Evolutionary conservation across 176 grass and related monocot species (phyloP).

Genomic region (Otatea glauca): DNA sequence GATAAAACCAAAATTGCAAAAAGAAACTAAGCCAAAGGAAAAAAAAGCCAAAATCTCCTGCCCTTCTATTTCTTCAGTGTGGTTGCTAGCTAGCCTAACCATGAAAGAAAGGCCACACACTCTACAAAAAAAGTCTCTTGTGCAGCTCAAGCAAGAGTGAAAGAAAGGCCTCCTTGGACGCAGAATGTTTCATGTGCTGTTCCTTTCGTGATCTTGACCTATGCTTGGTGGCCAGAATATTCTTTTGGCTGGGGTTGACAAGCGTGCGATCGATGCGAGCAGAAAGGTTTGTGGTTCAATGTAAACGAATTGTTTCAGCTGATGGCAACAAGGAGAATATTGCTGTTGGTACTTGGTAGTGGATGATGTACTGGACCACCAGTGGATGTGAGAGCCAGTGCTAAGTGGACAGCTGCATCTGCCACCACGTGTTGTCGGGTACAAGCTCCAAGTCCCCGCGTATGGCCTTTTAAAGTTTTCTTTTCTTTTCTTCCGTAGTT

Average conservation of each 20-base stretch:
- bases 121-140: too few species aligned
- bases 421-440: background rate
- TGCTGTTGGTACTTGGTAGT: background rate
- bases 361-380: background rate
- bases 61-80: too few species aligned
- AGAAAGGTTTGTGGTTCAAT: constrained; percentile 8
- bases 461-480: background rate
- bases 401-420: background rate
- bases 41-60: too few species aligned
- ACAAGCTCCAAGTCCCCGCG: background rate
- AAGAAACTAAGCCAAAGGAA: too few species aligned
- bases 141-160: too few species aligned
- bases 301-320: background rate
- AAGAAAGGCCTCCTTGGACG: too few species aligned
- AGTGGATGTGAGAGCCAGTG: background rate
- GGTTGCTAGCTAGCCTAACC: too few species aligned
- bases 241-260: constrained; percentile 15
- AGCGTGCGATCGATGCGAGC: background rate
- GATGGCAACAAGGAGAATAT: background rate
- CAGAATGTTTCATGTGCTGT: too few species aligned
- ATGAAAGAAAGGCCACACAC: too few species aligned
- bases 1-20: too few species aligned
- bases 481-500: too few species aligned
- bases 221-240: constrained; percentile 31
- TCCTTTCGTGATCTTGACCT: background rate